These are phyloP conservation scores for Mollisiaceae sp. DNA, from an alignment of 2,329 filamentous ascomycete species.

Conservation along the genomic window DNA sequence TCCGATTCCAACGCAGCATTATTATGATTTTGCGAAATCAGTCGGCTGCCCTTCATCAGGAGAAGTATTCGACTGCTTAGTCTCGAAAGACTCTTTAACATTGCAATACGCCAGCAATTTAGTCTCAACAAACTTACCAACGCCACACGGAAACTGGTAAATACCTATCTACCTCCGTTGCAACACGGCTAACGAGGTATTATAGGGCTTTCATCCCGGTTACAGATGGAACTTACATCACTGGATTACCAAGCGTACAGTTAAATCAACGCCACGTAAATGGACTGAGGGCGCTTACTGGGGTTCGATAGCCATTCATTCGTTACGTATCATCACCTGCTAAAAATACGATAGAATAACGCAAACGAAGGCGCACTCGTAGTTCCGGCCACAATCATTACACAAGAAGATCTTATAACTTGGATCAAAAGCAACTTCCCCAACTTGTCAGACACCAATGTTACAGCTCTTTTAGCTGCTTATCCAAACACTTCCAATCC, in stretches of 20 bases:
- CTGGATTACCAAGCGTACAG: background rate
- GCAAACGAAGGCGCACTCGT: background rate
- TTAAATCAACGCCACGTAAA: background rate
- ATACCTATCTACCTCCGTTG: background rate
- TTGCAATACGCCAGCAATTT: slow-evolving; percentile 7
- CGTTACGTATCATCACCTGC: background rate
- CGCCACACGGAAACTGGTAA: slow-evolving; percentile 9
- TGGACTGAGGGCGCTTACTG: background rate
- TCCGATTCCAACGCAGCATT: slow-evolving; percentile 4
- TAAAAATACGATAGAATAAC: background rate
- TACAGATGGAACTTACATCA: slow-evolving; percentile 6
- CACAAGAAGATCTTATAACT: background rate
- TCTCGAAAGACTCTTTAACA: background rate
- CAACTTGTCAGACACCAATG: slow-evolving; percentile 3
- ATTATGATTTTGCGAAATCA: slow-evolving; percentile 2
- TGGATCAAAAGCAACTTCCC: slow-evolving; percentile 12
- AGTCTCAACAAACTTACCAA: slow-evolving; percentile 4
- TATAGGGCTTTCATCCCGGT: background rate
- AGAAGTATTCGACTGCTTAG: background rate
- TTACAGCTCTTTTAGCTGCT: slow-evolving; percentile 1
- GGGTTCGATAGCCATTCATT: background rate
- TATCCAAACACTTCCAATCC: slow-evolving; percentile 5
- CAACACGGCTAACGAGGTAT: background rate
- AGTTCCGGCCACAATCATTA: background rate
- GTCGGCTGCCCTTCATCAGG: background rate